Evolutionary conservation across 495 filamentous ascomycete species (phyloP), one percentile per base, ranked within the genome.

Genomic region (Penicillium simplicissimum): DNA sequence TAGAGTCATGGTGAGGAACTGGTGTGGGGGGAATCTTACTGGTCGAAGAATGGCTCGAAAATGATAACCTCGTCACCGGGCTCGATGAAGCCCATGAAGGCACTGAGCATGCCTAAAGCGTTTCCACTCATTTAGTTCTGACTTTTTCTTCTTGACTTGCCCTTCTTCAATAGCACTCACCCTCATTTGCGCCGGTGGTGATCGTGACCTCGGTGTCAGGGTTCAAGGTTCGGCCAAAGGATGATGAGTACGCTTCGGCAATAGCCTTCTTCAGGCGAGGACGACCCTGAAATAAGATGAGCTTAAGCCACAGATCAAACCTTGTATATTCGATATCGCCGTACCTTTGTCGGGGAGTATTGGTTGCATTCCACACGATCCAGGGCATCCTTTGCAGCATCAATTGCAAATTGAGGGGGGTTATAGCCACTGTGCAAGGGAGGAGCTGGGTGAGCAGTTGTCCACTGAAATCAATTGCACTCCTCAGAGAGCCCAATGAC

Each of bases 31-130:
- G n/a, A 21, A 52, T 72, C 85, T 71, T 79, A 93, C 87, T 98
- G 95, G 77, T 98, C 95, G 70, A 97, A 98, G 79, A 97, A 98
- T 8, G 95, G 95, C 80, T 98, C 95, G 76, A 98, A 96, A 55
- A 98, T 85, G 43, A 98, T 96, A 53, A 97, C 96, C 74, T 98
- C 95, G 67, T 98, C 95, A 5, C 91, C 95, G 0, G 83, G 83
- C 75, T 98, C 95, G 59, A 98, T 88, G 66, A 98, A 98, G 7
- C 82, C 95, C 95, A 98, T 97, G 71, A 98, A 97, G 2, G 95
- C 95, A 67, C 89, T 91, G 40, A 98, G 83, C 90, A 96, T 97
- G 54, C 65, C 65, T 67, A 6, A 9, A 23, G 4, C 21, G 33
- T 25, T 17, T n/a, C 1, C 36, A 7, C 14, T 8, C 13, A 8